Base-by-base conservation (phyloP, 2,329 filamentous ascomycete species). In the Ophiostoma novo-ulmi region DNA sequence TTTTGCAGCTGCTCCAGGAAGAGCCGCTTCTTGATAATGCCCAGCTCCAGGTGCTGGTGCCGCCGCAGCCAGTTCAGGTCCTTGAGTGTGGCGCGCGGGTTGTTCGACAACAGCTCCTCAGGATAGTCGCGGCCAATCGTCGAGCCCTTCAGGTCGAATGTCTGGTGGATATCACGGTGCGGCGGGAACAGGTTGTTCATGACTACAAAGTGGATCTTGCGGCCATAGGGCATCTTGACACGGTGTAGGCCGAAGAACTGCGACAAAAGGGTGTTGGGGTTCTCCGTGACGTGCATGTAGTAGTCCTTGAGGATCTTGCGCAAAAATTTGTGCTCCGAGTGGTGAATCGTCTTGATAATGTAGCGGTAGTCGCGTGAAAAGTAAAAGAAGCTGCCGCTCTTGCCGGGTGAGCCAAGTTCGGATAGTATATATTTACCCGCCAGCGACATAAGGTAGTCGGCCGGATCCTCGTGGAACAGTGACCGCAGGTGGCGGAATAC, bases 131-230 rank as follows among this genome's bases (percentile, higher is more conserved):
- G 88, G 17, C 95, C 95, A 75, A 98, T 88, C 0, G 94, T 98
- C 7, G 95, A 98, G 10, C 95, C 95, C 81, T 99, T 99, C 75
- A 99, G 80, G 79, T 99, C 95, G 77, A 97, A 99, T 3, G 94
- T 99, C 77, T 93, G 89, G 81, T 99, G 95, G 72, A 99, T 98
- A 79, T 99, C 95, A 75, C 94, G 88, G 81, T 99, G 95, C 7
- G 95, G 94, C 14, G 95, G 95, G 77, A 99, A 99, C 20, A 99
- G 86, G 79, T 99, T 99, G 84, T 99, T 99, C 95, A 99, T 99
- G 78, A 99, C 94, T 72, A 99, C 95, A 76, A 99, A 99, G 80
- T 99, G 95, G 70, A 98, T 97, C 82, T 99, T 99, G 78, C 94
- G 91, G 73, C 95, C 95, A 78, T 97, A 98, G 0, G 94, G 93